A percentile compares a stretch with the other conserved stretches of the same genome.
These are phyloP conservation scores for Ceriops tagal DNA, from an alignment of 345 rosid species.

Conservation along the genomic window DNA sequence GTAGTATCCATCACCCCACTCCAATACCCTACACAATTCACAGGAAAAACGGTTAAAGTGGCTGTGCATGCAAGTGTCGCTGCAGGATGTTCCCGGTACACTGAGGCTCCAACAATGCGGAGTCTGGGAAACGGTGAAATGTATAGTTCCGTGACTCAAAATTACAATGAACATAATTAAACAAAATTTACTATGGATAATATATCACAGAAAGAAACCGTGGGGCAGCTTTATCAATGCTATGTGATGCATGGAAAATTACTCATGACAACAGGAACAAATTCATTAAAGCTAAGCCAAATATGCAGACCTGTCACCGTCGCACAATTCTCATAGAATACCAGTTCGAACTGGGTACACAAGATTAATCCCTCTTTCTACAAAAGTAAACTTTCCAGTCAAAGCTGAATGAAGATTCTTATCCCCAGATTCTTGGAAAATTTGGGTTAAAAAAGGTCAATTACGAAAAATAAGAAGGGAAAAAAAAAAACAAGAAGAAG, in stretches of 20 bases:
- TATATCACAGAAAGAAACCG: not conserved
- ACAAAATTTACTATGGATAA: not conserved
- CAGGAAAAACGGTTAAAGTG: not conserved
- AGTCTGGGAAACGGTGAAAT: too few species aligned
- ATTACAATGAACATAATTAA: too few species aligned
- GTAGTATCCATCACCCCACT: slow-evolving; percentile 93
- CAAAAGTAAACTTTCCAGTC: not conserved
- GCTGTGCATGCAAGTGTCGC: not conserved
- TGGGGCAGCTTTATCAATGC: not conserved
- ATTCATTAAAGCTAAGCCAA: not conserved
- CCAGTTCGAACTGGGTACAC: not conserved
- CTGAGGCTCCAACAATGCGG: too few species aligned
- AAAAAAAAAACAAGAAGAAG: not conserved
- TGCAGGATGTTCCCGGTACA: too few species aligned
- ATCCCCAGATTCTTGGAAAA: not conserved
- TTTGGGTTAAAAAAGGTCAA: not conserved
- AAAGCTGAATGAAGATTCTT: not conserved
- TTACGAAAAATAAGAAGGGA: not conserved
- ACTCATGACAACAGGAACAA: not conserved
- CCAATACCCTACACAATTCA: slow-evolving; percentile 51
- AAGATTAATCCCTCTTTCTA: slow-evolving; percentile 4
- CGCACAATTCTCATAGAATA: not conserved
- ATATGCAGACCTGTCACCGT: not conserved
- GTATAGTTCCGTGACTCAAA: too few species aligned
- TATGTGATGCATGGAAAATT: too few species aligned